Evolutionary conservation across 1,139 yeast genomes (phyloP), one percentile per base, ranked within the genome.

Genomic region (Hyphopichia wangnamkhiaoensis): DNA sequence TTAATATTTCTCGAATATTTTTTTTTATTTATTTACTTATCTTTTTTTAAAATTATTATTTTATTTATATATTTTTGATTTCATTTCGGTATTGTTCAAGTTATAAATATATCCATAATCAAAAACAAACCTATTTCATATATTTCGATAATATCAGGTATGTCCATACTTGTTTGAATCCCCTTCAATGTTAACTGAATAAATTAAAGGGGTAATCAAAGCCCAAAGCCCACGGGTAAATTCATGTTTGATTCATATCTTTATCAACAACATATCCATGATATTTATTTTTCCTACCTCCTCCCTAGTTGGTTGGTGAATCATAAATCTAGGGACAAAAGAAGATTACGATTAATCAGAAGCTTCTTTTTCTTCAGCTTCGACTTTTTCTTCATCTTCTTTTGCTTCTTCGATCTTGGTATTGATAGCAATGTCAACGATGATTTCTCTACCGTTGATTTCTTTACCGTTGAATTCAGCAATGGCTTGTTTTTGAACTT

Each of bases 401-500:
- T 42, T 49, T 32, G 46, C 45, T 32, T 53, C 61, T 3, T 41
- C 47, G 31, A 59, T 50, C 49, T 61, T 62, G 20, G 71, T 64
- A 53, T 80, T 82, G 48, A 80, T 65, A 24, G 88, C 87, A 48
- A 77, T 69, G 42, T 77, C 79, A 45, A 79, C 80, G 38, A 71
- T 64, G 43, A 82, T 63, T 39, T 65, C 66, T 59, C 84, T 74
- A 38, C 81, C 86, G 43, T 70, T 70, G 48, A 79, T 60, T 38
- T 66, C 71, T 41, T 61, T 64, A 34, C 83, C 84, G 46, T 77
- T 71, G 56, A 74, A 78, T 48, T 76, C 68, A 23, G 65, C 68
- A 44, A 80, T 69, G 13, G 80, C 82, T 49, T 61, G 52, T 53
- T 65, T 59, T 56, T 79, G 84, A 33, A 58, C 55, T 45, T 72